Evolutionary conservation across 1,284 basidiomycete genomes (phyloP).

Genomic region (Trichosporon sp.): DNA sequence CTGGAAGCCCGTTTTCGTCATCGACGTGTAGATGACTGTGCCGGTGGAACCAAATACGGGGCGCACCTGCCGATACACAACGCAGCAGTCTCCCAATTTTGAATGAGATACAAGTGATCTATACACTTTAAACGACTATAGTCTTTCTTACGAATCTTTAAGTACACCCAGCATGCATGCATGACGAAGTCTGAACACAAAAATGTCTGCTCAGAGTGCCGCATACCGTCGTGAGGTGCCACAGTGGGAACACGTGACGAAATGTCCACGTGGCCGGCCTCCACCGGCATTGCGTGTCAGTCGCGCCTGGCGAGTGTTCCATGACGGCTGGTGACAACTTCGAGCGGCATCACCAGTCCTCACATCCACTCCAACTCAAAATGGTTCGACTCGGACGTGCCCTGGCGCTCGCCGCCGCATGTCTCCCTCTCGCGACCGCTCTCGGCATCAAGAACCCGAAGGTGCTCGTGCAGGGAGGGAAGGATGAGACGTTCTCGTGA

Average conservation of each 20-base stretch:
- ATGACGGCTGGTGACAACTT: background rate
- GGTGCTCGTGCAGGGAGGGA: slow-evolving; percentile 36
- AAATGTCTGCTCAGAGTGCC: too few species aligned
- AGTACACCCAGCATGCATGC: too few species aligned
- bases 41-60: background rate
- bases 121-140: too few species aligned
- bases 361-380: background rate
- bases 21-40: background rate
- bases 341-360: background rate
- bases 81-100: too few species aligned
- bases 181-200: too few species aligned
- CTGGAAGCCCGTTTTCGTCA: too few species aligned
- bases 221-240: background rate
- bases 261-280: background rate
- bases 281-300: background rate
- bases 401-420: background rate
- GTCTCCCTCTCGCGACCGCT: slow-evolving; percentile 13
- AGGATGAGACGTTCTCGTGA: slow-evolving; percentile 38
- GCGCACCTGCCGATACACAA: background rate
- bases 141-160: too few species aligned
- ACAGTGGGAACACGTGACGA: background rate
- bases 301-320: background rate
- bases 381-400: slow-evolving; percentile 2
- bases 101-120: too few species aligned
- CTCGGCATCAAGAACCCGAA: slow-evolving; percentile 37